Evolutionary conservation across 164 flowering plant genomes (phyloP).

Genomic region (Litsea cubeba): DNA sequence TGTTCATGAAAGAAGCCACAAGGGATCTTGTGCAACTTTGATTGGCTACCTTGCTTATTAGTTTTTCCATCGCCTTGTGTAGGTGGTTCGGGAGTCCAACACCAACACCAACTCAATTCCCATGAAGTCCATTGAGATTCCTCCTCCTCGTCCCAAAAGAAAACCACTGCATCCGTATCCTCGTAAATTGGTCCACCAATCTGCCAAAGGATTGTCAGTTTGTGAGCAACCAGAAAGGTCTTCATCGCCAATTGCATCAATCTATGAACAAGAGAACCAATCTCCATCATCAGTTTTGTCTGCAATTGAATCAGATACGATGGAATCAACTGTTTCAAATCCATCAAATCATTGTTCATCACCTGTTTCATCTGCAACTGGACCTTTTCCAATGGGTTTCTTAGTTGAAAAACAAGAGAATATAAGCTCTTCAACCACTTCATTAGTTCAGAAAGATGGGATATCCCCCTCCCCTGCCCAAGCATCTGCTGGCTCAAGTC

Average conservation of each 20-base stretch:
- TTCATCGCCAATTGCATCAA: constrained; percentile 32
- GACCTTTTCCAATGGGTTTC: constrained; percentile 1
- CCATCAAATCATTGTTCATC: constrained; percentile 35
- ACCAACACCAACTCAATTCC: constrained; percentile 31
- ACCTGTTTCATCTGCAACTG: constrained; percentile 40
- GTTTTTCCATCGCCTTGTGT: neutral
- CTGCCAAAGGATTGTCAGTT: constrained; percentile 18
- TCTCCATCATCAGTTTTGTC: constrained; percentile 73
- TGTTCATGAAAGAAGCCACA: constrained; percentile 9
- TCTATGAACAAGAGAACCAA: constrained; percentile 36
- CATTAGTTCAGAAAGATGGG: constrained; percentile 27
- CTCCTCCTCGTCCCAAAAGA: constrained; percentile 88
- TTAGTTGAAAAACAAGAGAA: constrained; percentile 16
- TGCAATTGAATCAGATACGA: constrained; percentile 37
- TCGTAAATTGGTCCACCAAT: constrained; percentile 41
- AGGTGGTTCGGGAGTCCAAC: constrained; percentile 59
- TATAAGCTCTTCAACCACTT: constrained; percentile 13
- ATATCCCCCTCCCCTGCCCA: constrained; percentile 15
- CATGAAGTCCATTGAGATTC: constrained; percentile 61
- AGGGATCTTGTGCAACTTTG: constrained; percentile 18
- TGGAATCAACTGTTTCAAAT: constrained; percentile 34
- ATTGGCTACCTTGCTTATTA: neutral
- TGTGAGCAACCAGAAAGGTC: constrained; percentile 26
- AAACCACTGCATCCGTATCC: constrained; percentile 88
- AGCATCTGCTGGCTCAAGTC: constrained; percentile 12